Percentiles rank a stretch among this genome's conserved stretches.
Conservation (phyloP, 225 moss, liverwort and hornwort genomes). For the Polytrichum formosum region DNA sequence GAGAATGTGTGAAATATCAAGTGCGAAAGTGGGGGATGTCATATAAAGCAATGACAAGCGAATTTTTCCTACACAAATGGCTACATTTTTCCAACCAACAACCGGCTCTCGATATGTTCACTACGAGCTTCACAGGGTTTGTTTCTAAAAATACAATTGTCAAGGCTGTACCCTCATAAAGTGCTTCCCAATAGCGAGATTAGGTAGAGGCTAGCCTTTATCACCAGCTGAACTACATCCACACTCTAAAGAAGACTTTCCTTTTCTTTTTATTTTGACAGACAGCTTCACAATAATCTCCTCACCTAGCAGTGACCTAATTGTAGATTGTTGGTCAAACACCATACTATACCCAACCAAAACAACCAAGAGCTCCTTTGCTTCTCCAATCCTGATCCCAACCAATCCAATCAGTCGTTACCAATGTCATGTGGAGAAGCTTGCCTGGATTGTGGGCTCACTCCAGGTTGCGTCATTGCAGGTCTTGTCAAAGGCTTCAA, state of each 20-base stretch:
- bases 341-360: neutral
- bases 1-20: too few species aligned
- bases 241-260: conserved; percentile 6
- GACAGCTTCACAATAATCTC: too few species aligned
- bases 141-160: conserved; percentile 24
- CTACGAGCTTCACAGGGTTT: neutral
- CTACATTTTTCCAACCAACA: conserved; percentile 3
- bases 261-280: too few species aligned
- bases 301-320: neutral
- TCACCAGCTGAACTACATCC: conserved; percentile 2
- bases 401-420: too few species aligned
- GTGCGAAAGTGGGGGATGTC: too few species aligned
- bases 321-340: neutral
- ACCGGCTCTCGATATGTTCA: conserved; percentile 14
- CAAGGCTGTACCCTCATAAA: conserved; percentile 1
- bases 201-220: neutral
- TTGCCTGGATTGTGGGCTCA: neutral
- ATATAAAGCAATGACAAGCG: too few species aligned
- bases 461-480: conserved; percentile 29
- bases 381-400: too few species aligned
- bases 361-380: neutral
- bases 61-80: too few species aligned
- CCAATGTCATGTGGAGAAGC: neutral
- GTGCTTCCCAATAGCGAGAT: conserved; percentile 22
- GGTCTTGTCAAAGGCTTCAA: conserved; percentile 58